Base-by-base conservation (phyloP, 202 grass and related monocot species). In the Carex arenaria region DNA sequence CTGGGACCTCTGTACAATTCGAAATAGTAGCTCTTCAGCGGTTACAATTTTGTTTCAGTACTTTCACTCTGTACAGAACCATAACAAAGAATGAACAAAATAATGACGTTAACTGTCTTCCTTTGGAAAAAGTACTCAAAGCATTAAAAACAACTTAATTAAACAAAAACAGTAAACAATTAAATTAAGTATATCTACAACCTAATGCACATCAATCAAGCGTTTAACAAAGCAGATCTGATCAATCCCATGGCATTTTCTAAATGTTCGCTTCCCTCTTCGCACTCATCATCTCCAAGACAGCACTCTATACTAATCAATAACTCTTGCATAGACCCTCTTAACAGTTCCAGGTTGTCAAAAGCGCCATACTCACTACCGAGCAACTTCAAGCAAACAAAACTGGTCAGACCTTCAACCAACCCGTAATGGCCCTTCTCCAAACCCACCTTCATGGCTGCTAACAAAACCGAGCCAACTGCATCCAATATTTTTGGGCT, bases 381-480 rank as follows among this genome's bases (percentile, higher is more conserved):
- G 1, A 98, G 87, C 86, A 98, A 83, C 78, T 82, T 93, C 54
- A 31, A 62, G 84, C 95, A 95, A 78, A 93, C 62, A 14, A 98
- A 93, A 42, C 66, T 85, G 6, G 68, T 69, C 26, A 98, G 78
- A 19, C 95, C 95, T 51, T 93, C 82, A 67, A 93, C 86, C 4
- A 90, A 10, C 53, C 10, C 49, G 1, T 83, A 87, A 66, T 93
- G 85, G 17, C 86, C 86, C 69, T 63, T 90, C 52, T 84, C 86
- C 61, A 95, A 34, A 53, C 81, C 81, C 36, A 61, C 55, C 42
- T 79, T 10, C 23, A 92, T 49, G 59, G 47, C 66, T 22, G 86
- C 87, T 64, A 92, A 34, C 67, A 98, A 73, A 85, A 92, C 77
- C 66, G 67, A 75, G 34, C 89, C 72, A 1, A 93, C 40, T 4